phyloP scores from a whole-genome alignment of 495 filamentous ascomycete species.

The Oleoguttula mirabilis region DNA sequence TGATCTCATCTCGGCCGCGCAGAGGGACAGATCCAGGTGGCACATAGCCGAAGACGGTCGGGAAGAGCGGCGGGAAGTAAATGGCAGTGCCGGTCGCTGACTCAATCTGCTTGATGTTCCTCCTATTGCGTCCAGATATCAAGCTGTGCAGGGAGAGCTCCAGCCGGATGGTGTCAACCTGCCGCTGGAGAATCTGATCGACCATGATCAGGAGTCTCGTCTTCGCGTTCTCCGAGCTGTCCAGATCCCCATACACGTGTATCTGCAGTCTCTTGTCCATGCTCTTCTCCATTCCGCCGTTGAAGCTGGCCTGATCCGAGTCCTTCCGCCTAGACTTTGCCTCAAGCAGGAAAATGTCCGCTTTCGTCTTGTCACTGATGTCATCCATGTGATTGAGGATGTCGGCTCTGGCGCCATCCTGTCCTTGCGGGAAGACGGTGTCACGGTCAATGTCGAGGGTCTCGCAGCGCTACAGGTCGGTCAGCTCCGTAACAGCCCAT shows the following conservation, averaged over 20 bases:
- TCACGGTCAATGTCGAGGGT: slow-evolving; percentile 85
- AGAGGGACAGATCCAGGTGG: slow-evolving; percentile 58
- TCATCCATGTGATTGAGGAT: slow-evolving; percentile 77
- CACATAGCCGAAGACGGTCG: slow-evolving; percentile 74
- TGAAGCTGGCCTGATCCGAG: slow-evolving; percentile 42
- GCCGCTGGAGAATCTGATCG: slow-evolving; percentile 77
- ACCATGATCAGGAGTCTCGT: slow-evolving; percentile 92
- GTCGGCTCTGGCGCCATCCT: slow-evolving; percentile 52
- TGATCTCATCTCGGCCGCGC: slow-evolving; percentile 77
- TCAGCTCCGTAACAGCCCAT: slow-evolving; percentile 3
- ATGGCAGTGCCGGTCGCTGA: slow-evolving; percentile 88
- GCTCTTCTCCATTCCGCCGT: slow-evolving; percentile 54
- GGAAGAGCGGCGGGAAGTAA: slow-evolving; percentile 92
- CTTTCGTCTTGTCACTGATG: slow-evolving; percentile 72
- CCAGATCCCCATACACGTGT: slow-evolving; percentile 87
- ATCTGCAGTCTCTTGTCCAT: slow-evolving; percentile 76
- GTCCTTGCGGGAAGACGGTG: slow-evolving; percentile 60
- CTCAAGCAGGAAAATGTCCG: slow-evolving; percentile 88
- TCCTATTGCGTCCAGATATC: slow-evolving; percentile 79
- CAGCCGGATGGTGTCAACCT: slow-evolving; percentile 68
- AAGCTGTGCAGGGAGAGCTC: slow-evolving; percentile 81
- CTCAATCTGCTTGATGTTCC: slow-evolving; percentile 95
- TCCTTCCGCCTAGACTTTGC: slow-evolving; percentile 47
- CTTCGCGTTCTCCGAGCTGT: slow-evolving; percentile 94
- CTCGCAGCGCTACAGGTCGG: slow-evolving; percentile 60